Conservation (phyloP, 139 green algal species). For the Micractinium sp. region DNA sequence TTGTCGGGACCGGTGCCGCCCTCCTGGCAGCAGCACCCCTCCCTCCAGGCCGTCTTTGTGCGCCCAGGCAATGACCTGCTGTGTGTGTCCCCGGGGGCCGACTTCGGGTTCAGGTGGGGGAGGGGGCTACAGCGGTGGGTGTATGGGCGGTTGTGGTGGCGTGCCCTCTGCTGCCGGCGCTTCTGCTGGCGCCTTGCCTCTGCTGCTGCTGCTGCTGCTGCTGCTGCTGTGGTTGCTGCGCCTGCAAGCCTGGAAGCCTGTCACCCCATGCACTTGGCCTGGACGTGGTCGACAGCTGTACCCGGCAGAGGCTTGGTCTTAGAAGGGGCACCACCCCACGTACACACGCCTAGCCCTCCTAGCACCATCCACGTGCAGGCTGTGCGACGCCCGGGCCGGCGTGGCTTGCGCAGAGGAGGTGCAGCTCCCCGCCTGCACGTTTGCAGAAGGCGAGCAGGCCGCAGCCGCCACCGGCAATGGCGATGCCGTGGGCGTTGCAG, state of each 20-base stretch:
- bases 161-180: background rate
- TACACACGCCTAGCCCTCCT: background rate
- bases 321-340: too few relatives aligned
- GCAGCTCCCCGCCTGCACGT: background rate
- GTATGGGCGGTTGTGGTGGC: background rate
- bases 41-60: conserved; percentile 9
- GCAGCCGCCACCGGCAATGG: background rate
- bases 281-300: too few relatives aligned
- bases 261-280: background rate
- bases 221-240: background rate
- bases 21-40: background rate
- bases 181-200: background rate
- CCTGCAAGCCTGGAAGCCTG: background rate
- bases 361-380: background rate
- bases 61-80: conserved; percentile 35
- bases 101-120: conserved; percentile 19
- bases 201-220: background rate
- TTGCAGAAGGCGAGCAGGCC: background rate
- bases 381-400: background rate
- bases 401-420: background rate
- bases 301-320: too few relatives aligned
- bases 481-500: background rate
- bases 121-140: background rate
- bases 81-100: background rate
- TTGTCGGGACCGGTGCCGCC: conserved; percentile 8